These are phyloP conservation scores for Penicillium riverlandense DNA, from an alignment of 495 filamentous ascomycete genomes.

Conservation along the genomic window DNA sequence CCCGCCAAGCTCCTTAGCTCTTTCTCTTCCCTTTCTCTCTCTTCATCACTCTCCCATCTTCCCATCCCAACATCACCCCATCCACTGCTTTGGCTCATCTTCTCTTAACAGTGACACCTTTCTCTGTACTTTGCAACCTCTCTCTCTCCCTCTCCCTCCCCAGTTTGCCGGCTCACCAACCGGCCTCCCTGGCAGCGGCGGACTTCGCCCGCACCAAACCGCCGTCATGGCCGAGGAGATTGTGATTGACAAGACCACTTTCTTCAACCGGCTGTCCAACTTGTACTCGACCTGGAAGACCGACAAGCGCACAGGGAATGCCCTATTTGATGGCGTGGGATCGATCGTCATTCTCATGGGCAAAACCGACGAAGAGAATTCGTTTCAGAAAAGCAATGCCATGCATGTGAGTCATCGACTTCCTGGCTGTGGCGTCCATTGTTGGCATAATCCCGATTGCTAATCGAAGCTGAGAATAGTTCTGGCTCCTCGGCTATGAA, in stretches of 20 bases:
- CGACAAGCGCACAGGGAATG: conserved; percentile 72
- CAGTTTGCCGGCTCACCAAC: too few species aligned
- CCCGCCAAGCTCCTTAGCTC: neutral
- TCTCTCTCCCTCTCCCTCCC: too few species aligned
- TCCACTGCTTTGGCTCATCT: neutral
- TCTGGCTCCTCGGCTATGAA: conserved; percentile 98
- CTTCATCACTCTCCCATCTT: neutral
- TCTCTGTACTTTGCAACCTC: neutral
- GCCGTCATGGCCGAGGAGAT: conserved; percentile 56
- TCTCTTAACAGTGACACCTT: conserved; percentile 1
- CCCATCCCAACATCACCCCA: neutral
- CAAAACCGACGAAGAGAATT: conserved; percentile 79
- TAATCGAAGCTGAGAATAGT: conserved; percentile 45
- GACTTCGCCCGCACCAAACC: conserved; percentile 10
- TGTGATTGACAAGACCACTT: conserved; percentile 83
- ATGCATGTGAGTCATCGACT: conserved; percentile 65
- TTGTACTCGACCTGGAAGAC: conserved; percentile 89
- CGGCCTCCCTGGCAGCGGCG: conserved; percentile 9
- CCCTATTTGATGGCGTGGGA: conserved; percentile 72
- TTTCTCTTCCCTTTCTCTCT: neutral
- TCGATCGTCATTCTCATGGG: conserved; percentile 88
- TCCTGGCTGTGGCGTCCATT: neutral
- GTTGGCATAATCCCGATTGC: neutral
- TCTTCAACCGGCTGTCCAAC: conserved; percentile 84
- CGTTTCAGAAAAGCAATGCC: conserved; percentile 89